Evolutionary conservation across 371 early-diverging fungal species (phyloP).

Genomic region (Mortierella sp.): DNA sequence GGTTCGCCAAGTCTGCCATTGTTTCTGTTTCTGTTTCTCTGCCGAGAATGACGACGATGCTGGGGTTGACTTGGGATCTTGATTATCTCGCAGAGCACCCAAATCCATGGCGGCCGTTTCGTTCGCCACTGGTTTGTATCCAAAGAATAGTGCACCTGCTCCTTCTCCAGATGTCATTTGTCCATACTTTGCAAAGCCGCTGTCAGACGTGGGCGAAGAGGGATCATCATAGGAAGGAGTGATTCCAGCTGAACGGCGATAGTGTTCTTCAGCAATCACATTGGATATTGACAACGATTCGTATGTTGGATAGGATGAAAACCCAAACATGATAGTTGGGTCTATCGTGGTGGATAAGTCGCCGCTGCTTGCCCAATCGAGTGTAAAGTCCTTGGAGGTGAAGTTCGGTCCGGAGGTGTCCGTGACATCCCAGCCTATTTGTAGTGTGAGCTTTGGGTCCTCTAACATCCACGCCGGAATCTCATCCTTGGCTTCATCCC

Average conservation of each 20-base stretch:
- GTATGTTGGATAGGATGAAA: constrained; percentile 38
- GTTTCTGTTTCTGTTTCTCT: not conserved
- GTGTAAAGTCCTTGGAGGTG: constrained; percentile 14
- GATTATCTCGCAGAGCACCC: not conserved
- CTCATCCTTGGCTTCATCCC: constrained; percentile 1
- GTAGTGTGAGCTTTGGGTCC: constrained; percentile 20
- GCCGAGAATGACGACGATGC: not conserved
- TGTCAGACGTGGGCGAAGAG: not conserved
- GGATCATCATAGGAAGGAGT: not conserved
- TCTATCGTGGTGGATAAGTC: constrained; percentile 29
- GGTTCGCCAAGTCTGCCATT: constrained; percentile 25
- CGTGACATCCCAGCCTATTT: not conserved
- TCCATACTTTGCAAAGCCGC: constrained; percentile 36
- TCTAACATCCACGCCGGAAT: constrained; percentile 39
- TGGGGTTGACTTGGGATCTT: not conserved
- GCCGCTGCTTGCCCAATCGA: constrained; percentile 8
- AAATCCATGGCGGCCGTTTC: not conserved
- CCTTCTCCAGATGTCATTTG: not conserved
- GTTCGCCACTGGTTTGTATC: not conserved
- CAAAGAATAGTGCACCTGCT: constrained; percentile 2
- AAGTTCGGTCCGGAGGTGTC: constrained; percentile 5
- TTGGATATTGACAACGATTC: constrained; percentile 29
- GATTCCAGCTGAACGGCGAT: constrained; percentile 1
- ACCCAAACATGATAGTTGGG: constrained; percentile 34
- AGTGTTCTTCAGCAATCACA: constrained; percentile 28